These are phyloP conservation scores for Crassisporium funariophilum DNA, from an alignment of 768 basidiomycete genomes.

Conservation along the genomic window DNA sequence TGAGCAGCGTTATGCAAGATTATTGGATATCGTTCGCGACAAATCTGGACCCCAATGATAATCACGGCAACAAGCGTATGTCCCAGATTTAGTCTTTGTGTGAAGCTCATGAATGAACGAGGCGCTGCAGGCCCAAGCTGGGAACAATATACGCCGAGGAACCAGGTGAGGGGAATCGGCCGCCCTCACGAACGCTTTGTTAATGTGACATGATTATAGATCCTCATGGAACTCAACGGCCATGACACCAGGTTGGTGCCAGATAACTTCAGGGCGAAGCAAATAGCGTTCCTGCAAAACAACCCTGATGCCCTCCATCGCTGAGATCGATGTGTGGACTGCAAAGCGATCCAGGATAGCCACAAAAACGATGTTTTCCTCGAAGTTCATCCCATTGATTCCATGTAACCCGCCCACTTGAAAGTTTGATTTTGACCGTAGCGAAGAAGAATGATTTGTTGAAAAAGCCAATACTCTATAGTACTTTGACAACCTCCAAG, in stretches of 20 bases:
- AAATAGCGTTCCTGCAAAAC: slow-evolving; percentile 12
- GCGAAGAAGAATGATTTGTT: slow-evolving; percentile 9
- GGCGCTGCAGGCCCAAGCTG: slow-evolving; percentile 10
- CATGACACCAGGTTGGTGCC: slow-evolving; percentile 2
- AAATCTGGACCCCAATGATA: slow-evolving; percentile 9
- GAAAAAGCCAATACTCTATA: slow-evolving; percentile 13
- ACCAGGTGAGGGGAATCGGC: slow-evolving; percentile 2
- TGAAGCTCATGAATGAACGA: no score
- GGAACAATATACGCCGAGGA: slow-evolving; percentile 8
- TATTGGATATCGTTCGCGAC: slow-evolving; percentile 18
- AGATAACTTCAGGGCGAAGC: slow-evolving; percentile 5
- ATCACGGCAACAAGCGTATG: no score
- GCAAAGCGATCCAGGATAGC: no score
- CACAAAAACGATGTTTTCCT: not conserved
- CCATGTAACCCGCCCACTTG: not conserved
- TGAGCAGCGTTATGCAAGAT: slow-evolving; percentile 13
- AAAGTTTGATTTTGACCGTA: not conserved
- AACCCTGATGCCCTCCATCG: slow-evolving; percentile 10
- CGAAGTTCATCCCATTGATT: not conserved
- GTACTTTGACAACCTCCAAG: slow-evolving; percentile 8
- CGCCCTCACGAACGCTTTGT: not conserved
- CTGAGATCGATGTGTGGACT: no score
- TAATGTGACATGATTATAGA: slow-evolving; percentile 1
- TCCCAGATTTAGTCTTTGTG: no score
- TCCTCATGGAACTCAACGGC: slow-evolving; percentile 11